Percentiles rank a stretch among this genome's conserved stretches.
These are phyloP conservation scores for Calonectria hongkongensis DNA, from an alignment of 2,329 filamentous ascomycete species.

Conservation along the genomic window DNA sequence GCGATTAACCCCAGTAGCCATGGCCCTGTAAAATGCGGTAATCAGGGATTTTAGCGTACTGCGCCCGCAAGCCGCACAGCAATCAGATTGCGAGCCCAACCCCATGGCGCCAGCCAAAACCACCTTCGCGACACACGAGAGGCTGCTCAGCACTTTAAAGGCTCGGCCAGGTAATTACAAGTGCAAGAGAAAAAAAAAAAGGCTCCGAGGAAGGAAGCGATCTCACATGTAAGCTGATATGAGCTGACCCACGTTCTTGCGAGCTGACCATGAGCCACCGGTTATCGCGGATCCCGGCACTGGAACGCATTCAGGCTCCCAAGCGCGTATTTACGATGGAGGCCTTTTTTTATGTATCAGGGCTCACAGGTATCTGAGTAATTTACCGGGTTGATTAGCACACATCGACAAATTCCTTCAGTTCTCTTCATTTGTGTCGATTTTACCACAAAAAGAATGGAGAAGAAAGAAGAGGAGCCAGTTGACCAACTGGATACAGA, in stretches of 20 bases:
- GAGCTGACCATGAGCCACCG: constrained; percentile 1
- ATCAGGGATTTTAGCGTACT: neutral
- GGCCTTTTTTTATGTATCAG: neutral
- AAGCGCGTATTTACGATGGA: neutral
- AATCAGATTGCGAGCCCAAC: neutral
- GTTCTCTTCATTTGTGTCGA: neutral
- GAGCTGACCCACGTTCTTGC: constrained; percentile 21
- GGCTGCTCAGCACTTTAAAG: neutral
- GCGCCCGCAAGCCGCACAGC: no score
- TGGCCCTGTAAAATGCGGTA: no score
- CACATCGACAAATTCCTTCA: neutral
- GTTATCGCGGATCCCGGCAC: neutral
- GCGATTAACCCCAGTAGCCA: neutral
- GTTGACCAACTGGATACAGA: constrained; percentile 34
- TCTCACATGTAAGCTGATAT: constrained; percentile 35
- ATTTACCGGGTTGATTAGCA: neutral
- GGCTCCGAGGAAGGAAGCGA: constrained; percentile 5
- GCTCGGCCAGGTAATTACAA: neutral
- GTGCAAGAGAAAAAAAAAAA: neutral
- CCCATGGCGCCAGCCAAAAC: neutral
- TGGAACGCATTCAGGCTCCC: neutral
- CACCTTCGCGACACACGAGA: neutral
- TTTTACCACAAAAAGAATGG: neutral
- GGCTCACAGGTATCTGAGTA: neutral
- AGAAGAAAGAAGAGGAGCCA: neutral